Conservation (phyloP, 495 filamentous ascomycete genomes). For the Pseudevernia furfuracea region DNA sequence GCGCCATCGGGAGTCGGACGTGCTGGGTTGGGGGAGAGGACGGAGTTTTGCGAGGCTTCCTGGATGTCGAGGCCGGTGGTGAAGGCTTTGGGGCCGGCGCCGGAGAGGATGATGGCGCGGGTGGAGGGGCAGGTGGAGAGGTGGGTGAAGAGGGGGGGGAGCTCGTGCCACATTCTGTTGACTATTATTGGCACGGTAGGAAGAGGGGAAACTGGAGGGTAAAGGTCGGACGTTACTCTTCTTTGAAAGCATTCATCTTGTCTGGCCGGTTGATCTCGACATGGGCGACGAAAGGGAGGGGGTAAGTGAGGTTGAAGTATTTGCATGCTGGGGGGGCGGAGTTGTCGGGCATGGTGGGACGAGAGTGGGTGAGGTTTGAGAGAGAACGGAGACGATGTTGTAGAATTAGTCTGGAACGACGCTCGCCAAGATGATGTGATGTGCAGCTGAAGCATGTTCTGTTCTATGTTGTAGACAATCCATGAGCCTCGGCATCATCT, state of each 20-base stretch:
- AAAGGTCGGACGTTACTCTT: constrained; percentile 44
- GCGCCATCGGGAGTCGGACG: constrained; percentile 45
- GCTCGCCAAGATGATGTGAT: background rate
- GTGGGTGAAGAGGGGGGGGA: constrained; percentile 60
- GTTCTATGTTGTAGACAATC: background rate
- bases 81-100: constrained; percentile 77
- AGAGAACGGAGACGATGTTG: background rate
- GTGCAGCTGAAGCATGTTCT: background rate
- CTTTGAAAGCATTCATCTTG: constrained; percentile 86
- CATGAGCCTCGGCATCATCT: background rate
- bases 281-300: constrained; percentile 67
- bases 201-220: background rate
- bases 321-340: constrained; percentile 37
- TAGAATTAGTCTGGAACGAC: no score
- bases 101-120: constrained; percentile 73
- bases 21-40: constrained; percentile 21
- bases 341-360: background rate
- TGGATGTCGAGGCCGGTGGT: constrained; percentile 68
- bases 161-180: constrained; percentile 77
- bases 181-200: constrained; percentile 8
- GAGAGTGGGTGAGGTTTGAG: background rate
- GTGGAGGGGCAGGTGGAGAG: constrained; percentile 67
- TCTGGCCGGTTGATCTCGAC: constrained; percentile 87
- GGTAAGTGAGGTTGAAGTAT: constrained; percentile 72
- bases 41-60: constrained; percentile 36